phyloP scores from a whole-genome alignment of 805 yeast species.

The Komagataella kurtzmanii region DNA sequence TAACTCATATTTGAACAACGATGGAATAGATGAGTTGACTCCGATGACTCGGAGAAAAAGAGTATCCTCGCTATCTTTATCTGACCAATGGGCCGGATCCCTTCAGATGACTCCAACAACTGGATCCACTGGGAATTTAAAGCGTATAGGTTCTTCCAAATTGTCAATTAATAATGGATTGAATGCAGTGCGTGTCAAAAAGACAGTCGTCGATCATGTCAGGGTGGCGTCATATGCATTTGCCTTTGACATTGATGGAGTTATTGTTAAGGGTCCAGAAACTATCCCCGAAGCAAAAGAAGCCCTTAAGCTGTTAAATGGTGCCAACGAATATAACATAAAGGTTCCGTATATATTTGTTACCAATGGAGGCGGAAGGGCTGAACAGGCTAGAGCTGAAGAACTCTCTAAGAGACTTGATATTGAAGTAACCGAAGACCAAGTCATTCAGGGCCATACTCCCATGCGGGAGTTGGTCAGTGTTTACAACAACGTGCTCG shows the following conservation, averaged over 20 bases:
- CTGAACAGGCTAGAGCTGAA: constrained; percentile 60
- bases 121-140: constrained; percentile 4
- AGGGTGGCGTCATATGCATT: constrained; percentile 77
- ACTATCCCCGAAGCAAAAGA: constrained; percentile 71
- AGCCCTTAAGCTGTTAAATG: constrained; percentile 62
- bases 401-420: constrained; percentile 54
- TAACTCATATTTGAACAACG: constrained; percentile 50
- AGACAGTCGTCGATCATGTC: constrained; percentile 46
- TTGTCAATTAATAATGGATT: constrained; percentile 22
- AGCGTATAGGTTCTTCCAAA: constrained; percentile 11
- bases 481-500: constrained; percentile 59
- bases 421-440: constrained; percentile 52
- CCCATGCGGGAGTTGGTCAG: constrained; percentile 79
- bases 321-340: constrained; percentile 64
- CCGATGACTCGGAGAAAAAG: constrained; percentile 51
- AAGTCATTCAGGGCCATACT: constrained; percentile 87
- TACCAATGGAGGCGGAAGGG: constrained; percentile 88
- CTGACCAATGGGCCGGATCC: constrained; percentile 53
- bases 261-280: constrained; percentile 71
- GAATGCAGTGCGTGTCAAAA: constrained; percentile 31
- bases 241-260: constrained; percentile 92
- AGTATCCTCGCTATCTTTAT: constrained; percentile 52
- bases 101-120: constrained; percentile 8
- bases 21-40: constrained; percentile 54
- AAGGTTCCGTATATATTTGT: constrained; percentile 75